Base-by-base conservation (phyloP, 768 basidiomycete species). In the Kwoniella europaea region DNA sequence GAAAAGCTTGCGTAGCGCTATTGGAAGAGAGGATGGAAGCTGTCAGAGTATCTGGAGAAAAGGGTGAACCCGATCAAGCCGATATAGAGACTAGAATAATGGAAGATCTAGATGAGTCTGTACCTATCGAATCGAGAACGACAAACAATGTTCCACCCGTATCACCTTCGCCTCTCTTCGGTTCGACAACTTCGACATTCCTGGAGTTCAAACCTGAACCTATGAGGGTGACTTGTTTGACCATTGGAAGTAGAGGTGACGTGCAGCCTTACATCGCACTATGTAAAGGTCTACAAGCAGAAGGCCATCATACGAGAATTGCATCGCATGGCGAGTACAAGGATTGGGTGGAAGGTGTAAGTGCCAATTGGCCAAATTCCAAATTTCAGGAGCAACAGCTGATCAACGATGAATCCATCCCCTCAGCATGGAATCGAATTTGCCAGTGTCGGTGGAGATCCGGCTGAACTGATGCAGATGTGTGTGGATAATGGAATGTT, bases 401-500 rank as follows among this genome's bases (percentile, higher is more conserved):
- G 4, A 35, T 35, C 35, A 35, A 35, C 35, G 35, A 35, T 35
- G 7, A 35, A 35, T 13, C 54, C n/a, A 35, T 18, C 55, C n/a
- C 44, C 53, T 10, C 73, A 97, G 94, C 88, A 98, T 80, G 94
- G 93, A n/a, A 97, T 99, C 77, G 94, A 94, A 79, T 98, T 91
- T 82, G 91, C 91, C 12, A 91, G 88, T 74, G 94, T 98, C 54
- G 96, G 97, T 12, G 96, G 96, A 29, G 97, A 98, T 83, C 96
- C 96, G 10, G 95, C 97, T 1, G 96, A 98, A 83, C 86, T 99
- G 53, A 95, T 98, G 94, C 88, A 92, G 63, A 93, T 99, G 73
- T 98, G 95, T 82, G 91, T 98, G 43, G 96, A 98, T 84, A 98
- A 99, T 84, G 97, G 97, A 71, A 97, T 91, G 68, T 99, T 98